A percentile compares a stretch with the other conserved stretches of the same genome.
Evolutionary conservation across 495 filamentous ascomycete species (phyloP).

Genomic region (Cercophora sp.): DNA sequence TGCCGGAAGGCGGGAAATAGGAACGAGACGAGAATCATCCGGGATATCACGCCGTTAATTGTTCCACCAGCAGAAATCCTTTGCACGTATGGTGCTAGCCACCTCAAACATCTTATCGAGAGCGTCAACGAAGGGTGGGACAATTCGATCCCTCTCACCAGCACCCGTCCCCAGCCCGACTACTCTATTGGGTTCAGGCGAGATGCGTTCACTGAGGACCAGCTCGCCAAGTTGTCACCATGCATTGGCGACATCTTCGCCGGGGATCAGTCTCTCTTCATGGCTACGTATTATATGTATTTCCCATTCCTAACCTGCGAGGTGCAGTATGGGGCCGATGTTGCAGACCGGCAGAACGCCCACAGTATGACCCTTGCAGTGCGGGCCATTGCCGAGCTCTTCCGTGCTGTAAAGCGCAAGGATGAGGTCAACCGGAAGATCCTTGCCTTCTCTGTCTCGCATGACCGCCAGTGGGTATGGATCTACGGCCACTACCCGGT

Average conservation of each 20-base stretch:
- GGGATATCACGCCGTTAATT: slow-evolving; percentile 36
- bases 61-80: slow-evolving; percentile 35
- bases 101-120: slow-evolving; percentile 35
- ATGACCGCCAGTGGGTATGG: slow-evolving; percentile 1
- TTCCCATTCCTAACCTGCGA: slow-evolving; percentile 19
- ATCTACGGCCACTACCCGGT: slow-evolving; percentile 11
- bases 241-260: slow-evolving; percentile 26
- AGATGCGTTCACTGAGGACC: slow-evolving; percentile 39
- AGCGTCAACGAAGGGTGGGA: slow-evolving; percentile 44
- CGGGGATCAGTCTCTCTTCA: slow-evolving; percentile 28
- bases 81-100: slow-evolving; percentile 21
- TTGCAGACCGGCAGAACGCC: no score
- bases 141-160: slow-evolving; percentile 29
- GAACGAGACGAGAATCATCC: slow-evolving; percentile 38
- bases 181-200: no score
- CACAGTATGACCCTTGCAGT: slow-evolving; percentile 38
- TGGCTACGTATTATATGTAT: slow-evolving; percentile 26
- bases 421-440: slow-evolving; percentile 37
- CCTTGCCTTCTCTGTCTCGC: slow-evolving; percentile 42
- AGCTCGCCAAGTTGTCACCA: slow-evolving; percentile 37
- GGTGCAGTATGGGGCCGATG: slow-evolving; percentile 34
- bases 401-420: slow-evolving; percentile 29
- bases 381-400: slow-evolving; percentile 34
- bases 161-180: slow-evolving; percentile 39
- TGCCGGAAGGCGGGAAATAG: slow-evolving; percentile 28